These are phyloP conservation scores for Lepraria neglecta DNA, from an alignment of 495 filamentous ascomycete genomes.

Conservation along the genomic window DNA sequence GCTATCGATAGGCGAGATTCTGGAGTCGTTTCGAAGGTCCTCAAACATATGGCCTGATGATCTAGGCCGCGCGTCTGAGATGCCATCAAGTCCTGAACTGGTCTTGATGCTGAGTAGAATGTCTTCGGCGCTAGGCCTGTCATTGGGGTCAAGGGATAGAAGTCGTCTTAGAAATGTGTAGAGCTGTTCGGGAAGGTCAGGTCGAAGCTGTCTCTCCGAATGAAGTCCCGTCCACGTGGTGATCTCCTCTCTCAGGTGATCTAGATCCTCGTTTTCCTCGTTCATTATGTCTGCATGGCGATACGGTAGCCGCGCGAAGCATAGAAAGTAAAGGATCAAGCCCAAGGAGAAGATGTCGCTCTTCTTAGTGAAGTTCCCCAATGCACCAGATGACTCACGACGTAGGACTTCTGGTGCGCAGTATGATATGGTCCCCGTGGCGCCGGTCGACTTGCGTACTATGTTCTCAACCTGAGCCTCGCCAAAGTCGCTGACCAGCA, in stretches of 20 bases:
- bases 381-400: conserved; percentile 56
- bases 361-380: conserved; percentile 90
- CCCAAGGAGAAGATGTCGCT: conserved; percentile 95
- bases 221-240: conserved; percentile 79
- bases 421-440: conserved; percentile 94
- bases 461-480: conserved; percentile 81
- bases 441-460: conserved; percentile 77
- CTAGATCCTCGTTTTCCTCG: conserved; percentile 92
- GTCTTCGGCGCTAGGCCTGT: conserved; percentile 78
- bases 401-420: conserved; percentile 91
- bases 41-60: conserved; percentile 44
- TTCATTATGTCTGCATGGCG: conserved; percentile 71
- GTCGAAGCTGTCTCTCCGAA: conserved; percentile 59
- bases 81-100: conserved; percentile 56
- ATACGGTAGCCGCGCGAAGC: conserved; percentile 87
- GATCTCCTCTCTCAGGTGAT: conserved; percentile 80
- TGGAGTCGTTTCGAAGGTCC: conserved; percentile 50
- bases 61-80: conserved; percentile 42
- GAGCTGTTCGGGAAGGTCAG: conserved; percentile 79
- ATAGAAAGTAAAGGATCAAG: conserved; percentile 98
- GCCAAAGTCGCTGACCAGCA: conserved; percentile 94
- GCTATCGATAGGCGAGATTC: conserved; percentile 54
- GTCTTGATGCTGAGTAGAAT: conserved; percentile 76
- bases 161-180: conserved; percentile 78
- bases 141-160: conserved; percentile 66